Percentiles rank a stretch among this genome's conserved stretches.
phyloP scores from a whole-genome alignment of 2,329 filamentous ascomycete genomes.

The Fusarium sp. region DNA sequence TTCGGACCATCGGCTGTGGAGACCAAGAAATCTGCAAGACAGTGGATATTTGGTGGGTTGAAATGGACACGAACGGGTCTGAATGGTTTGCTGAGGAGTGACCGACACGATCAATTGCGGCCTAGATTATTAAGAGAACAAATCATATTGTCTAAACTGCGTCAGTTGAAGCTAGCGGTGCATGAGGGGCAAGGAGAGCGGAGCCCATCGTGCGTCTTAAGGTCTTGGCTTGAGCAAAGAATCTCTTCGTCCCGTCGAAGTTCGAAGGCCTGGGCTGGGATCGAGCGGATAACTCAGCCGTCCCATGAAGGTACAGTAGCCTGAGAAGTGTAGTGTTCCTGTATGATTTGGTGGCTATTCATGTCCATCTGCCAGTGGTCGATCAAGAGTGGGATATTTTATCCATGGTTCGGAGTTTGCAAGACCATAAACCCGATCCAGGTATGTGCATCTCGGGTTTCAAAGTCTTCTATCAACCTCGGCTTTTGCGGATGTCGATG shows the following conservation, averaged over 20 bases:
- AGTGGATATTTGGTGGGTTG: constrained; percentile 42
- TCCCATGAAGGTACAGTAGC: constrained; percentile 14
- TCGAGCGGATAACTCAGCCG: constrained; percentile 23
- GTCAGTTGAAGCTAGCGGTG: constrained; percentile 16
- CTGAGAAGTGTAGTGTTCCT: not conserved
- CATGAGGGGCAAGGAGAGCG: constrained; percentile 10
- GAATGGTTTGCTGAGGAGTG: constrained; percentile 14
- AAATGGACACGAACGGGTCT: constrained; percentile 26
- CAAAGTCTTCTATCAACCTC: constrained; percentile 7
- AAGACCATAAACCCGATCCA: constrained; percentile 37
- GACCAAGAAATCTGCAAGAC: constrained; percentile 26
- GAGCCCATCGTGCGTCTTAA: constrained; percentile 1
- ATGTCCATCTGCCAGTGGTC: constrained; percentile 1
- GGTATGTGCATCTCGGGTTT: not conserved
- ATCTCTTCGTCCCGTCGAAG: constrained; percentile 5
- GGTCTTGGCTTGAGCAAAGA: constrained; percentile 3
- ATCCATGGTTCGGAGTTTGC: constrained; percentile 39
- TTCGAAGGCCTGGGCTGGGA: constrained; percentile 9
- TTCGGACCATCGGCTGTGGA: constrained; percentile 51
- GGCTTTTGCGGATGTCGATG: not conserved
- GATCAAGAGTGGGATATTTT: constrained; percentile 9
- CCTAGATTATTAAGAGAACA: constrained; percentile 30
- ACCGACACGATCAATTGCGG: constrained; percentile 28
- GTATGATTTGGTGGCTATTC: not conserved
- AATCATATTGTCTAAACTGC: constrained; percentile 32